These are phyloP conservation scores for Eimeria sp. DNA, from an alignment of 169 alveolate genomes.

Conservation along the genomic window DNA sequence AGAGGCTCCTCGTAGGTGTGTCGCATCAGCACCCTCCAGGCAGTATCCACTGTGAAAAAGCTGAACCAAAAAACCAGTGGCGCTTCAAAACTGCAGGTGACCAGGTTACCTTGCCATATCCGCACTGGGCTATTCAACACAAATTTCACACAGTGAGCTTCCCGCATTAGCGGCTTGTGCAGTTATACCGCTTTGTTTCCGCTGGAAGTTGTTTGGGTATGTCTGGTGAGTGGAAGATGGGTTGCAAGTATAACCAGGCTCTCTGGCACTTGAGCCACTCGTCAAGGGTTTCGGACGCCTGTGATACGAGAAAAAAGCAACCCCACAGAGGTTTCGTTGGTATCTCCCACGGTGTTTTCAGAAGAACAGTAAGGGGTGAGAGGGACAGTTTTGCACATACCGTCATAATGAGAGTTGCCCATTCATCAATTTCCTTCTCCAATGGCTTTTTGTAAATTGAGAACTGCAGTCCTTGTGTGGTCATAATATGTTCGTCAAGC, in stretches of 20 bases:
- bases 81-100: constrained; percentile 81
- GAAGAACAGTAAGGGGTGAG: neutral
- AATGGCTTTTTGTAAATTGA: constrained; percentile 96
- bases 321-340: neutral
- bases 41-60: constrained; percentile 96
- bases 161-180: neutral
- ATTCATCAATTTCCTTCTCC: constrained; percentile 95
- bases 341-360: neutral
- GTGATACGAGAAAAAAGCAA: neutral
- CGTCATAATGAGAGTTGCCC: constrained; percentile 87
- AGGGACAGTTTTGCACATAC: neutral
- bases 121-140: neutral
- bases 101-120: neutral
- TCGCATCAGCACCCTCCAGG: constrained; percentile 94
- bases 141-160: neutral
- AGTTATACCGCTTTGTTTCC: constrained; percentile 86
- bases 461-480: constrained; percentile 96
- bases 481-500: constrained; percentile 97
- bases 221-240: constrained; percentile 92
- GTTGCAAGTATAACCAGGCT: constrained; percentile 91
- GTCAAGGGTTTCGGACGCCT: constrained; percentile 85
- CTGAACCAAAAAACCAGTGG: constrained; percentile 86
- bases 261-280: constrained; percentile 89
- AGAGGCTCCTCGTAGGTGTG: constrained; percentile 91
- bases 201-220: constrained; percentile 90